Evolutionary conservation across 139 green algal species (phyloP).

Genomic region (Chlamydomonas incerta): DNA sequence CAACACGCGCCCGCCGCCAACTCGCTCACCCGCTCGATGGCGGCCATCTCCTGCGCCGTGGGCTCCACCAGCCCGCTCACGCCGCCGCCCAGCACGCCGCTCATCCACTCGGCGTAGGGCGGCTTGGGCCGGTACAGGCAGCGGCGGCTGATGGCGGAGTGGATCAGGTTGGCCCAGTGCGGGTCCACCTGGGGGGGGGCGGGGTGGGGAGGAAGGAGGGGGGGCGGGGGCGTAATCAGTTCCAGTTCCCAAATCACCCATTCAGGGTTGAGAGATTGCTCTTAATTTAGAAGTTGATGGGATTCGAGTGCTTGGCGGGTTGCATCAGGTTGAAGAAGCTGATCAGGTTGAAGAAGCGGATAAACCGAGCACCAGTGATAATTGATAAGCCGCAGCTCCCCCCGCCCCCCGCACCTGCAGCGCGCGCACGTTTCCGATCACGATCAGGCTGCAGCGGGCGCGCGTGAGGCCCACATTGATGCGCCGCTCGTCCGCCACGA

Average conservation of each 20-base stretch:
- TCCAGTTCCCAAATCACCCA: too few species aligned
- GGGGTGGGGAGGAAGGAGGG: too few species aligned
- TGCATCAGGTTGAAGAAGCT: too few species aligned
- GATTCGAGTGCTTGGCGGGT: too few species aligned
- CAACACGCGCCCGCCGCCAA: background rate
- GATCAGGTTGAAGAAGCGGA: too few species aligned
- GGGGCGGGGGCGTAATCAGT: too few species aligned
- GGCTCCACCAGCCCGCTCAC: slow-evolving; percentile 34
- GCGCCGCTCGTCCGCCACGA: slow-evolving; percentile 89
- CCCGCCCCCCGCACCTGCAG: slow-evolving; percentile 53
- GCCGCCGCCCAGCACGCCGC: slow-evolving; percentile 14
- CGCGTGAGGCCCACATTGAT: slow-evolving; percentile 94
- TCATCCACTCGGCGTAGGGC: slow-evolving; percentile 56
- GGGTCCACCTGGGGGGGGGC: slow-evolving; percentile 10
- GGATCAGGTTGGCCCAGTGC: slow-evolving; percentile 58
- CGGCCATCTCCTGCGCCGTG: slow-evolving; percentile 29
- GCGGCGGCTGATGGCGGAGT: slow-evolving; percentile 38
- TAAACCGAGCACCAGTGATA: too few species aligned
- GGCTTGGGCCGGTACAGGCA: slow-evolving; percentile 32
- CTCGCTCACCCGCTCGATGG: slow-evolving; percentile 42
- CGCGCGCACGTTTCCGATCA: slow-evolving; percentile 79
- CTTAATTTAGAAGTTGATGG: too few species aligned
- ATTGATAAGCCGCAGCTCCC: too few species aligned
- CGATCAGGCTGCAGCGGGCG: slow-evolving; percentile 81
- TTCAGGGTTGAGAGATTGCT: too few species aligned